Conservation (phyloP, 2,329 filamentous ascomycete genomes). For the Colletotrichum sp. region DNA sequence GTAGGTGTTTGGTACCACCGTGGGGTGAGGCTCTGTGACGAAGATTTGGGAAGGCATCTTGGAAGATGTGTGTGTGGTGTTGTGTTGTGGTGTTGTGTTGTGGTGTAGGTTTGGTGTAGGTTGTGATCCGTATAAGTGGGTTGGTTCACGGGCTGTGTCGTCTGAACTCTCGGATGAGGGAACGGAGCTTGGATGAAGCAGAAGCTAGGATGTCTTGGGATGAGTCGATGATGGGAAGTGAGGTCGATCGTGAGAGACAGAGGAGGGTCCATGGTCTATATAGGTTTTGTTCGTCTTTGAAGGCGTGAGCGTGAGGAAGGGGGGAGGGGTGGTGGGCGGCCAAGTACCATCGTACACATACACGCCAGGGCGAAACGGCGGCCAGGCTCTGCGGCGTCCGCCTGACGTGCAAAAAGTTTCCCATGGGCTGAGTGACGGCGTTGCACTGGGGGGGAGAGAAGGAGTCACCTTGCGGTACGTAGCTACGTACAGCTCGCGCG, state of each 20-base stretch:
- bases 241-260: neutral
- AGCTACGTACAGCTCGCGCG: neutral
- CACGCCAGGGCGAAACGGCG: neutral
- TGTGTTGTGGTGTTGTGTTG: neutral
- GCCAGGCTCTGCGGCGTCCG: constrained; percentile 9
- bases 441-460: constrained; percentile 3
- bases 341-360: neutral
- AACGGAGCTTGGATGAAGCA: neutral
- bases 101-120: neutral
- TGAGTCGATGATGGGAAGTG: neutral
- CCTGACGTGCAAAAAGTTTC: constrained; percentile 16
- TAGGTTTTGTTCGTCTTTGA: neutral
- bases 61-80: neutral
- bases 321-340: constrained; percentile 1
- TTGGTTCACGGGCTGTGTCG: neutral
- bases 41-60: constrained; percentile 49
- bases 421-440: constrained; percentile 13
- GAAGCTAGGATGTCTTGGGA: neutral
- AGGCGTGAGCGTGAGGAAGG: neutral
- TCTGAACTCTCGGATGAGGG: constrained; percentile 7
- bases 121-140: constrained; percentile 12
- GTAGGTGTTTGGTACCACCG: constrained; percentile 49
- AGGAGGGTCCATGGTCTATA: constrained; percentile 17
- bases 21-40: constrained; percentile 54
- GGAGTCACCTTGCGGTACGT: neutral